Base-by-base conservation (phyloP, 2,329 filamentous ascomycete species). In the Trichothecium sympodiale region DNA sequence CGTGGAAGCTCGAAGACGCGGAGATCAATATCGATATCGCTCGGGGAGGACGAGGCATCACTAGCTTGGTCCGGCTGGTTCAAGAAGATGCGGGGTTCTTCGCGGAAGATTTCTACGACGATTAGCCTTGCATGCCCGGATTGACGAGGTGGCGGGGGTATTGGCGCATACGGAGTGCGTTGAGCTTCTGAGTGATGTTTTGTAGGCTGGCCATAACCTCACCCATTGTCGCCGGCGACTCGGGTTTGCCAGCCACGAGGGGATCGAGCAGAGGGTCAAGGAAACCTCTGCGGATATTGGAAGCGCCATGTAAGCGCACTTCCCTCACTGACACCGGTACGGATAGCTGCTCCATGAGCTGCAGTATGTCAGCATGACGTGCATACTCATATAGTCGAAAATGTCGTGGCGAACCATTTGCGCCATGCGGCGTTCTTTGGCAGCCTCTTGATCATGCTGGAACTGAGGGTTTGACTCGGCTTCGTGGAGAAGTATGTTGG, bases 321-420 rank as follows among this genome's bases (percentile, higher is more conserved):
- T 85, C 83, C 48, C 84, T 84, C 54, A 98, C 80, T 12, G 86
- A 85, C 49, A 91, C 84, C 29, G 91, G 89, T 39, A 91, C 75
- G 30, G 84, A 84, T 45, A 82, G 80, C 57, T 96, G 94, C 59
- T 83, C 74, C 46, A 77, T 46, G 43, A 61, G 52, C 59, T 61
- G 37, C 7, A 30, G 16, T 20, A 4, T n/a, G 35, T 57, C 40
- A 56, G 44, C 16, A 33, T 25, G 29, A 30, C 7, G 8, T 12
- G 10, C 17, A 13, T 13, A 13, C 20, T n/a, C 6, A 13, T 7
- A 29, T 29, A 7, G 17, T 9, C 23, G 5, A 27, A 9, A 17
- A n/a, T 20, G 9, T 13, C 4, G 12, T 5, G 16, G 15, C 28
- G 14, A 54, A 60, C 60, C 47, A 61, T 46, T 40, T 60, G 52